A percentile compares a stretch with the other conserved stretches of the same genome.
These are phyloP conservation scores for Colletotrichum horii DNA, from an alignment of 2,329 filamentous ascomycete species.

Conservation along the genomic window DNA sequence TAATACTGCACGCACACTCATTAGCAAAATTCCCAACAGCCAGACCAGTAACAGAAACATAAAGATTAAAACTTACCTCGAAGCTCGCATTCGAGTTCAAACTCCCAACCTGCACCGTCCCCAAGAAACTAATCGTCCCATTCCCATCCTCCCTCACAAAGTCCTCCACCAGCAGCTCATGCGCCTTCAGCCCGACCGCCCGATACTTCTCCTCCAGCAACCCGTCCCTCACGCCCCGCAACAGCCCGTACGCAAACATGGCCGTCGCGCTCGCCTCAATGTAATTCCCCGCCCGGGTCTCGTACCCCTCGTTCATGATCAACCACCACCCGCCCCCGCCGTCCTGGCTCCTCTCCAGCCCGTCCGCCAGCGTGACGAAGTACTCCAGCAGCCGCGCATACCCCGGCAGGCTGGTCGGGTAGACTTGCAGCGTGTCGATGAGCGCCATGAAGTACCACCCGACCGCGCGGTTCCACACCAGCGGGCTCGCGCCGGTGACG, in stretches of 20 bases:
- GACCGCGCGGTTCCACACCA: slow-evolving; percentile 58
- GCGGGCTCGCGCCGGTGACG: slow-evolving; percentile 52
- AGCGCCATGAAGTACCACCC: slow-evolving; percentile 61
- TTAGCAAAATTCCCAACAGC: not conserved
- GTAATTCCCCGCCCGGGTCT: slow-evolving; percentile 58
- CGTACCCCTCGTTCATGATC: slow-evolving; percentile 56
- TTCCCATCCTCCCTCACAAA: slow-evolving; percentile 52
- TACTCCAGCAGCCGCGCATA: slow-evolving; percentile 40
- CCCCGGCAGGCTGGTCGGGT: slow-evolving; percentile 40
- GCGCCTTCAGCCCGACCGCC: slow-evolving; percentile 37
- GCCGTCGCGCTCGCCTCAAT: slow-evolving; percentile 64
- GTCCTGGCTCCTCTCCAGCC: slow-evolving; percentile 47
- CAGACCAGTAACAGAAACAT: not conserved
- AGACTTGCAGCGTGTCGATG: slow-evolving; percentile 53
- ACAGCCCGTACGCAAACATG: slow-evolving; percentile 60
- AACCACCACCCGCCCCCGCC: slow-evolving; percentile 61
- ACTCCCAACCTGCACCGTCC: slow-evolving; percentile 58
- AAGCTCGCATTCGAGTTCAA: slow-evolving; percentile 54
- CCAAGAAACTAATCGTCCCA: slow-evolving; percentile 53
- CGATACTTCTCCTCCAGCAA: slow-evolving; percentile 41
- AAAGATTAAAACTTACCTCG: slow-evolving; percentile 39
- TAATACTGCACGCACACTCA: not conserved
- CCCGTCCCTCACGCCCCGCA: slow-evolving; percentile 42
- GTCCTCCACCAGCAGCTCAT: slow-evolving; percentile 40
- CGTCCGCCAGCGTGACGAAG: slow-evolving; percentile 44